Conservation (phyloP, 2,329 filamentous ascomycete species). For the Aspergillus udagawae region DNA sequence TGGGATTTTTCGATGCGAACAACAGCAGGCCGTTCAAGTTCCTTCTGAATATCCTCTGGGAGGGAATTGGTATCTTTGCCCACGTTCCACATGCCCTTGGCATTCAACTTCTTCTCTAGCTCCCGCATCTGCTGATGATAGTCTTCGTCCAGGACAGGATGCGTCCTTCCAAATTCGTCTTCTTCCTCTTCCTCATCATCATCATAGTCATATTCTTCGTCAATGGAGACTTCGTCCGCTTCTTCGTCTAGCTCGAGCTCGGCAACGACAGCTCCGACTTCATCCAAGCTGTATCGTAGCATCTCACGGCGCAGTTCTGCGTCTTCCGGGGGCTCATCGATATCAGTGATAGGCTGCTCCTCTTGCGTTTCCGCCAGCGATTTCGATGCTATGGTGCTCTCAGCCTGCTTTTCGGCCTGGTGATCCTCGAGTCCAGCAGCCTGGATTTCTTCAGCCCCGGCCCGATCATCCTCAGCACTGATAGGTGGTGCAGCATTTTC, state of each 20-base stretch:
- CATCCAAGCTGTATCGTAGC: slow-evolving; percentile 81
- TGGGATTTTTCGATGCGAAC: slow-evolving; percentile 22
- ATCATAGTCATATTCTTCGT: slow-evolving; percentile 53
- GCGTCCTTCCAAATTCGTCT: slow-evolving; percentile 70
- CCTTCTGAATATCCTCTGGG: slow-evolving; percentile 28
- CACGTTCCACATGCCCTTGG: slow-evolving; percentile 53
- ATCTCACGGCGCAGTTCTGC: slow-evolving; percentile 78
- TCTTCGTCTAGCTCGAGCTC: slow-evolving; percentile 79
- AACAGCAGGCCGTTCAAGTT: slow-evolving; percentile 24
- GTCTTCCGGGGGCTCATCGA: slow-evolving; percentile 75
- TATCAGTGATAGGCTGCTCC: slow-evolving; percentile 57
- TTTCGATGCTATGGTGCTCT: slow-evolving; percentile 8
- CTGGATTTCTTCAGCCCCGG: background rate
- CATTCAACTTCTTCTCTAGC: slow-evolving; percentile 70
- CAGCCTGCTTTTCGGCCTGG: background rate
- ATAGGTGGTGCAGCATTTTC: slow-evolving; percentile 4
- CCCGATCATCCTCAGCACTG: background rate
- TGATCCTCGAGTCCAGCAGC: background rate
- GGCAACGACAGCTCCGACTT: slow-evolving; percentile 87
- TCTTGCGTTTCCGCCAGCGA: slow-evolving; percentile 18
- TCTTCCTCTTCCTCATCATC: slow-evolving; percentile 58
- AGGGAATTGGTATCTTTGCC: slow-evolving; percentile 45
- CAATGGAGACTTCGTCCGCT: slow-evolving; percentile 46
- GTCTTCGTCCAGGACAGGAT: slow-evolving; percentile 64
- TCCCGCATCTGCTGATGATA: slow-evolving; percentile 82